A percentile compares a stretch with the other conserved stretches of the same genome.
These are phyloP conservation scores for Hemerocallis citrina DNA, from an alignment of 106 monocot genomes.

Conservation along the genomic window DNA sequence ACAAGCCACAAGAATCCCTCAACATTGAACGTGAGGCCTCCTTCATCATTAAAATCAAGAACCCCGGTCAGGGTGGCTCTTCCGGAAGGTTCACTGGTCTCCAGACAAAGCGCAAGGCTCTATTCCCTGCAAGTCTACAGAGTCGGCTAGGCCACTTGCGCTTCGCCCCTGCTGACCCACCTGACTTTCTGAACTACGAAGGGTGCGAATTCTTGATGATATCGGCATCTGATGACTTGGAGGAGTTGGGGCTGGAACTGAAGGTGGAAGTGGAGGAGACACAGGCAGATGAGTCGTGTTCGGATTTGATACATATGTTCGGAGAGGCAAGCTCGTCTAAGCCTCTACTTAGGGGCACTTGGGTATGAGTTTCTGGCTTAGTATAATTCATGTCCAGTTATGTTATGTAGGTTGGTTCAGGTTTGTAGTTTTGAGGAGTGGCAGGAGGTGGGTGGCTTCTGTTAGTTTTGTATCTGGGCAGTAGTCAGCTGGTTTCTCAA, in stretches of 20 bases:
- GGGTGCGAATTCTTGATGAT: conserved; percentile 80
- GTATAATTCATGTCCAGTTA: too few relatives aligned
- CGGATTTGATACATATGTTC: conserved; percentile 58
- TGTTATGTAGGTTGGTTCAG: too few relatives aligned
- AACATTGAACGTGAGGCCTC: conserved; percentile 71
- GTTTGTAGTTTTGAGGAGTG: too few relatives aligned
- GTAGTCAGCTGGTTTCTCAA: too few relatives aligned
- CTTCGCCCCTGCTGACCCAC: conserved; percentile 48
- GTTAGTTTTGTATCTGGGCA: too few relatives aligned
- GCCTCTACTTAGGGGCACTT: conserved; percentile 54
- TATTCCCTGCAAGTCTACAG: conserved; percentile 62
- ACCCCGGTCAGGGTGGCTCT: conserved; percentile 32
- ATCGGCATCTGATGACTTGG: conserved; percentile 62
- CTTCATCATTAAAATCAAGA: conserved; percentile 75
- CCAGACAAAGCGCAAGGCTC: conserved; percentile 47
- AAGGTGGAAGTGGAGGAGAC: conserved; percentile 32
- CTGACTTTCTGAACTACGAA: conserved; percentile 75
- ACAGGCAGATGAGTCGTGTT: conserved; percentile 20
- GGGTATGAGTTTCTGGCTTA: too few relatives aligned
- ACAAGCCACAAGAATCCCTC: conserved; percentile 49
- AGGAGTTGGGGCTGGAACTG: conserved; percentile 72
- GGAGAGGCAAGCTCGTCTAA: conserved; percentile 40
- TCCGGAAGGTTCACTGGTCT: conserved; percentile 35
- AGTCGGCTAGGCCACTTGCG: conserved; percentile 26
- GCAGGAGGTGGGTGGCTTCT: too few relatives aligned